Evolutionary conservation across 2,329 filamentous ascomycete species (phyloP).

Genomic region (Fusarium mundagurra): DNA sequence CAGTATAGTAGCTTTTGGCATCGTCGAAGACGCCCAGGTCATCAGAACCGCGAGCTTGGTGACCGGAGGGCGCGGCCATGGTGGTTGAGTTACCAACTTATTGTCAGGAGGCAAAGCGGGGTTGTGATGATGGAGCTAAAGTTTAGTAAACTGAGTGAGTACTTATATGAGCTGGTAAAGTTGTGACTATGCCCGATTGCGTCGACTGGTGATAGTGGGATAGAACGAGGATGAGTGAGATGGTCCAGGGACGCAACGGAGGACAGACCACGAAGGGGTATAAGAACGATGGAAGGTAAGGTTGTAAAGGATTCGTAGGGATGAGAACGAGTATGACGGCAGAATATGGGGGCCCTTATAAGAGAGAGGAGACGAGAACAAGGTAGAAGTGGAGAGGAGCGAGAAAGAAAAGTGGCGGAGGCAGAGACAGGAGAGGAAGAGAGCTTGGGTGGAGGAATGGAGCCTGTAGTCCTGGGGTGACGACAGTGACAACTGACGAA

Average conservation of each 20-base stretch:
- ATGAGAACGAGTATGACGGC: constrained; percentile 33
- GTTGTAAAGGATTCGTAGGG: constrained; percentile 26
- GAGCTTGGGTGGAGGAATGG: constrained; percentile 44
- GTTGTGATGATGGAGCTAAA: not conserved
- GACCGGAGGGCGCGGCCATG: constrained; percentile 45
- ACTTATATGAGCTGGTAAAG: not conserved
- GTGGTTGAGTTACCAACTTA: constrained; percentile 12
- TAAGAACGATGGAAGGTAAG: constrained; percentile 27
- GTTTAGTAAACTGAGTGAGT: not conserved
- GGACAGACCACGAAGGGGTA: constrained; percentile 27
- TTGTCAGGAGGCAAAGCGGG: constrained; percentile 10
- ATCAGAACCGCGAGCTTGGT: constrained; percentile 51
- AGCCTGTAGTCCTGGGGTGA: constrained; percentile 26
- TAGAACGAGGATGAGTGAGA: constrained; percentile 3
- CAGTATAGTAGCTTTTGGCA: constrained; percentile 68
- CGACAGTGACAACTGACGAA: constrained; percentile 28
- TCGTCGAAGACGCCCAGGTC: constrained; percentile 65
- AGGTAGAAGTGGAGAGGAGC: constrained; percentile 31
- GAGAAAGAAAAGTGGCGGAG: constrained; percentile 36
- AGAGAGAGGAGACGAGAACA: constrained; percentile 25
- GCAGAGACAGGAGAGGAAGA: constrained; percentile 30
- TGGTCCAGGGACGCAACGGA: constrained; percentile 16
- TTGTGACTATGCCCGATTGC: constrained; percentile 20
- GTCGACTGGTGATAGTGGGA: constrained; percentile 15
- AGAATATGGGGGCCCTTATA: constrained; percentile 26